Percentiles rank a stretch among this genome's conserved stretches.
These are phyloP conservation scores for Gigaspora rosea DNA, from an alignment of 192 early-diverging fungal genomes.

Conservation along the genomic window DNA sequence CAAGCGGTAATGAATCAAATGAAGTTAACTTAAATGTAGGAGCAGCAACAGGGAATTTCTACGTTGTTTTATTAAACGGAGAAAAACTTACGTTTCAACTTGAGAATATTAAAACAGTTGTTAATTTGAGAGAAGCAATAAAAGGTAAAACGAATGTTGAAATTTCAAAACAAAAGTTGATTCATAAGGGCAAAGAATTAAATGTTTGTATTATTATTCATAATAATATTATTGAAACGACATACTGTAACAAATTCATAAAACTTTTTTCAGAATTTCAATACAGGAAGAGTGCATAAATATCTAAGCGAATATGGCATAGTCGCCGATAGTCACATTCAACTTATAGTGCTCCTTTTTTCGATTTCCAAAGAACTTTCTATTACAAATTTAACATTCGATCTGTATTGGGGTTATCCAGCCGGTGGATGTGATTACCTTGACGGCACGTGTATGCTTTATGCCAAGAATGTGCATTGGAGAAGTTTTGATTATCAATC, in stretches of 20 bases:
- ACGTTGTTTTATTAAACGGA: slow-evolving; percentile 34
- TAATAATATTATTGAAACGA: not conserved
- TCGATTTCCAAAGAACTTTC: slow-evolving; percentile 12
- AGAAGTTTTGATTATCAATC: slow-evolving; percentile 29
- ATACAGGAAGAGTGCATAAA: not conserved
- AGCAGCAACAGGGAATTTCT: slow-evolving; percentile 7
- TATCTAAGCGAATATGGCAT: slow-evolving; percentile 24
- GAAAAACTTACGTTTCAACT: slow-evolving; percentile 11
- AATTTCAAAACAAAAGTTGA: slow-evolving; percentile 31
- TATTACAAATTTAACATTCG: slow-evolving; percentile 21
- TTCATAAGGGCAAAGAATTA: slow-evolving; percentile 23
- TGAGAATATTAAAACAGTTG: slow-evolving; percentile 1
- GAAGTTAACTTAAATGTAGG: not conserved
- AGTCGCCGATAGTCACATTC: slow-evolving; percentile 24
- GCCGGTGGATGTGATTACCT: slow-evolving; percentile 11
- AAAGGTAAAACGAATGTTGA: slow-evolving; percentile 11
- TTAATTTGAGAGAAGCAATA: slow-evolving; percentile 11
- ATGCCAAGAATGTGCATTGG: not conserved
- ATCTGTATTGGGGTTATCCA: slow-evolving; percentile 31
- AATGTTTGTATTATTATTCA: slow-evolving; percentile 20
- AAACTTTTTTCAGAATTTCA: not conserved
- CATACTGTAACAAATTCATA: not conserved
- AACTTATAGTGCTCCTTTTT: slow-evolving; percentile 33
- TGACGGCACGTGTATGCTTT: slow-evolving; percentile 36
- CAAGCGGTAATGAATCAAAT: not conserved